Percentiles rank a stretch among this genome's conserved stretches.
These are phyloP conservation scores for Pseudogymnoascus pannorum DNA, from an alignment of 2,329 filamentous ascomycete species.

Conservation along the genomic window DNA sequence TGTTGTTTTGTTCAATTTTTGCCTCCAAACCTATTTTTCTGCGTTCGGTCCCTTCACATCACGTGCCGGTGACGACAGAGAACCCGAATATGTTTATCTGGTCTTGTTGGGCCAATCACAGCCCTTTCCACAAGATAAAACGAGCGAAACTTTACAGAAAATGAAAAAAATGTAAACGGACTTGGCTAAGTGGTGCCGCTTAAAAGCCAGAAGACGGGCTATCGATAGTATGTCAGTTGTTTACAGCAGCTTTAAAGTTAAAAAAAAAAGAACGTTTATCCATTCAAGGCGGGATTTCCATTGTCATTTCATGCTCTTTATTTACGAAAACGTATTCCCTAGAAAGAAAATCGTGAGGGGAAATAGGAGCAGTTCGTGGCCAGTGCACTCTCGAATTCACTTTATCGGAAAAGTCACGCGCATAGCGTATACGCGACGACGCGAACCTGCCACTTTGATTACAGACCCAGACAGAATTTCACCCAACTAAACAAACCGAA, in stretches of 20 bases:
- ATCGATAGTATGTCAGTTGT: background rate
- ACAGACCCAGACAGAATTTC: slow-evolving; percentile 9
- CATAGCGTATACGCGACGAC: slow-evolving; percentile 9
- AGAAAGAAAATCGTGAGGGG: background rate
- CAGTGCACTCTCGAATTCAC: background rate
- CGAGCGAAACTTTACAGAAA: slow-evolving; percentile 9
- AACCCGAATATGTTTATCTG: background rate
- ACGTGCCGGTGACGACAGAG: background rate
- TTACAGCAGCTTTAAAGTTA: background rate
- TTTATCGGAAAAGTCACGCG: slow-evolving; percentile 9
- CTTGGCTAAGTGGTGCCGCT: background rate
- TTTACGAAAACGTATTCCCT: background rate
- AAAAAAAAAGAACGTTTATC: background rate
- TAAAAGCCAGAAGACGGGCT: background rate
- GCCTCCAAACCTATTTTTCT: background rate
- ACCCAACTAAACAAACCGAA: slow-evolving; percentile 6
- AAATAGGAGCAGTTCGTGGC: background rate
- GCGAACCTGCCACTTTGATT: slow-evolving; percentile 9
- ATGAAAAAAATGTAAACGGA: slow-evolving; percentile 1
- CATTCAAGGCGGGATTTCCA: background rate
- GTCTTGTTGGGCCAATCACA: background rate
- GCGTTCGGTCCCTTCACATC: background rate
- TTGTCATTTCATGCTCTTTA: background rate
- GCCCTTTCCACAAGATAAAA: background rate
- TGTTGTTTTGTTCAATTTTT: background rate